Percentiles rank a stretch among this genome's conserved stretches.
These are phyloP conservation scores for Vitis cinerea DNA, from an alignment of 164 flowering plant species.

Conservation along the genomic window DNA sequence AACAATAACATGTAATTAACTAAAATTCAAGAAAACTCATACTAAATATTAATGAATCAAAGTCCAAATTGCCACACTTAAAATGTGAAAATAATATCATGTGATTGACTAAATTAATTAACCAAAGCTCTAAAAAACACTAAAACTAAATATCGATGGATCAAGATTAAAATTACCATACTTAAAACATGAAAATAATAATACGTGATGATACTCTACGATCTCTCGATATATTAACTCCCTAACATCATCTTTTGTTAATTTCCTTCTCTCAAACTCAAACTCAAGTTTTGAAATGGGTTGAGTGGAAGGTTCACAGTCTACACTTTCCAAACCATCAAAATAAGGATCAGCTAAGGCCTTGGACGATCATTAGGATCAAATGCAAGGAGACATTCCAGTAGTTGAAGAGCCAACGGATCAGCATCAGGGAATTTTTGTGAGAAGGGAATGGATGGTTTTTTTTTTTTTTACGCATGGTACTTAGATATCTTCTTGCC, in stretches of 20 bases:
- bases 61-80: no score
- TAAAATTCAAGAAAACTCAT: no score
- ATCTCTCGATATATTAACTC: constrained; percentile 71
- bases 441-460: constrained; percentile 54
- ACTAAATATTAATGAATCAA: no score
- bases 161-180: no score
- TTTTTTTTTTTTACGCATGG: constrained; percentile 43
- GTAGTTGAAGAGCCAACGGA: constrained; percentile 57
- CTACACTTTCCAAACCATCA: constrained; percentile 56
- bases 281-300: constrained; percentile 74
- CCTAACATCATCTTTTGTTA: constrained; percentile 69
- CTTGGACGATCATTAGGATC: constrained; percentile 70
- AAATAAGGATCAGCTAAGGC: constrained; percentile 70
- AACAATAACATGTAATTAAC: no score
- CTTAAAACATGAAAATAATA: no score
- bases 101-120: no score
- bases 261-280: constrained; percentile 67
- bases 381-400: constrained; percentile 67
- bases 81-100: no score
- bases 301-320: constrained; percentile 71
- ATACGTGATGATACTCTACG: constrained; percentile 47
- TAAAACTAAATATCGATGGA: no score
- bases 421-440: constrained; percentile 70
- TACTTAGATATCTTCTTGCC: constrained; percentile 63
- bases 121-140: no score